Conservation (phyloP, 2,329 filamentous ascomycete genomes). For the Chrysoporthe austroafricana region DNA sequence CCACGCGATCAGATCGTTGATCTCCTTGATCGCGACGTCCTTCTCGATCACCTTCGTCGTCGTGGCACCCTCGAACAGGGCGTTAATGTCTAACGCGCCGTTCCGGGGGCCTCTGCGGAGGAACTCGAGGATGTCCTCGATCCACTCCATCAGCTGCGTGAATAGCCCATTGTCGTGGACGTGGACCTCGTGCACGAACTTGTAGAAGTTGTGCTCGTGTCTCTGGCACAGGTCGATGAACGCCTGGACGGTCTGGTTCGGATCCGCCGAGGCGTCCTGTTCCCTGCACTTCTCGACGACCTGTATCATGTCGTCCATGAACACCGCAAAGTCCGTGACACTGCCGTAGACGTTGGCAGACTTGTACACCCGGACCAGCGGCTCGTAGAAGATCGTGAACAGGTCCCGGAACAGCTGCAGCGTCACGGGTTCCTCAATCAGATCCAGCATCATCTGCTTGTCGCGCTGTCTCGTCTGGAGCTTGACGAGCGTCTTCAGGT, state of each 20-base stretch:
- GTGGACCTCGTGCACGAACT: constrained; percentile 98
- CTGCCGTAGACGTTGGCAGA: constrained; percentile 97
- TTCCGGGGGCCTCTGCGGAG: constrained; percentile 83
- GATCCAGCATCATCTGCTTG: constrained; percentile 94
- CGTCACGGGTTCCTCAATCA: constrained; percentile 97
- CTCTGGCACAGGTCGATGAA: constrained; percentile 96
- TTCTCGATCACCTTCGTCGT: constrained; percentile 71
- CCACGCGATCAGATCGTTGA: constrained; percentile 87
- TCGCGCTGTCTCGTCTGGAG: constrained; percentile 88
- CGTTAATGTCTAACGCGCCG: constrained; percentile 92
- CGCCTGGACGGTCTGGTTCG: constrained; percentile 96
- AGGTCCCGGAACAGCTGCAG: constrained; percentile 94
- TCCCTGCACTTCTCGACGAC: constrained; percentile 68
- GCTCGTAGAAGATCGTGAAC: constrained; percentile 99
- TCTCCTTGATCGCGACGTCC: constrained; percentile 74
- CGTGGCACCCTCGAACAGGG: constrained; percentile 81
- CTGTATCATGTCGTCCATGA: constrained; percentile 89
- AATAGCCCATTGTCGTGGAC: constrained; percentile 96
- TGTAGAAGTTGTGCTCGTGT: constrained; percentile 97
- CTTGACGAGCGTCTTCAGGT: constrained; percentile 93
- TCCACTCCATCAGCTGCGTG: constrained; percentile 94
- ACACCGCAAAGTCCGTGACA: constrained; percentile 93
- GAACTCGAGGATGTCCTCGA: constrained; percentile 94
- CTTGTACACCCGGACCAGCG: constrained; percentile 95
- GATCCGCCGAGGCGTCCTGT: constrained; percentile 87